Evolutionary conservation across 108 stramenopile species (phyloP).

Genomic region (Epipyxis sp.): DNA sequence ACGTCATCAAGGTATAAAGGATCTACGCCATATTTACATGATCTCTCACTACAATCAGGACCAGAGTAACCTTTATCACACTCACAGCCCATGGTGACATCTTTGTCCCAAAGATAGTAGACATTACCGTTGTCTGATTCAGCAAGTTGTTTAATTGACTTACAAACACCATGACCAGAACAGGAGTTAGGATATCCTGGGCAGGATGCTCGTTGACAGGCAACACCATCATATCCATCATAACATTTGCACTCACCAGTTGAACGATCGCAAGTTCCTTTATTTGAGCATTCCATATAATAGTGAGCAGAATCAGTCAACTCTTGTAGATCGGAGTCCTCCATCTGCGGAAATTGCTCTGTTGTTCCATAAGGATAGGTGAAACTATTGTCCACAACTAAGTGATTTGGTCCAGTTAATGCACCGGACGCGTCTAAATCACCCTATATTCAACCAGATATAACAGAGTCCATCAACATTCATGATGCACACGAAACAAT

Average conservation of each 20-base stretch:
- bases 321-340: neutral
- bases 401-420: conserved; percentile 35
- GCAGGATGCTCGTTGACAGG: conserved; percentile 32
- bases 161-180: conserved; percentile 50
- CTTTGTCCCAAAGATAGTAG: conserved; percentile 69
- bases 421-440: conserved; percentile 34
- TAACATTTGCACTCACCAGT: conserved; percentile 29
- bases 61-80: conserved; percentile 68
- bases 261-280: conserved; percentile 20
- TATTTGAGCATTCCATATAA: conserved; percentile 34
- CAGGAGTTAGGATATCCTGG: conserved; percentile 32
- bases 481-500: conserved; percentile 35
- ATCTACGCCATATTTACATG: conserved; percentile 67
- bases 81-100: conserved; percentile 64
- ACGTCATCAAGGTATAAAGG: conserved; percentile 66
- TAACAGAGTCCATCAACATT: conserved; percentile 30
- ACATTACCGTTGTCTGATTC: conserved; percentile 55
- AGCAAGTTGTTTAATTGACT: conserved; percentile 48
- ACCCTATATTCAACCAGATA: conserved; percentile 32
- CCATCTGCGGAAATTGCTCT: conserved; percentile 65
- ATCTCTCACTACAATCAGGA: conserved; percentile 56
- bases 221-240: conserved; percentile 27
- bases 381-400: conserved; percentile 54
- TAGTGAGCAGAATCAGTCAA: conserved; percentile 33
- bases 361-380: conserved; percentile 66